A percentile compares a stretch with the other conserved stretches of the same genome.
phyloP scores from a whole-genome alignment of 495 filamentous ascomycete species.

The Acidomyces sp. region DNA sequence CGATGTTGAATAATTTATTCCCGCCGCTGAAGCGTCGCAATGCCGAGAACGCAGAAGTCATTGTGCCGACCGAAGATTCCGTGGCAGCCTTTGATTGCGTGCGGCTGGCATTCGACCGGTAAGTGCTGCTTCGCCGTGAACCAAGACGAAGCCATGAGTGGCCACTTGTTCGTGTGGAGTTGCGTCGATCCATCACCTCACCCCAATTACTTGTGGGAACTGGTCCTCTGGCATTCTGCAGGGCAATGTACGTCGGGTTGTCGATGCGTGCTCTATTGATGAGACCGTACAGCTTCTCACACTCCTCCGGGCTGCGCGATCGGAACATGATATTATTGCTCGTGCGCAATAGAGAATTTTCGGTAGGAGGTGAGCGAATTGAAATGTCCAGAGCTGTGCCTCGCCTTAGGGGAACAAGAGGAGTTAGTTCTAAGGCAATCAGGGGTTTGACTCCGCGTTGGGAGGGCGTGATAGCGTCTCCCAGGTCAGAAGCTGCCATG shows the following conservation, averaged over 20 bases:
- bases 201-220: slow-evolving; percentile 29
- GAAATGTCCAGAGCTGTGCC: slow-evolving; percentile 89
- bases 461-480: slow-evolving; percentile 25
- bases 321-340: slow-evolving; percentile 78
- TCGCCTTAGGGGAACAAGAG: slow-evolving; percentile 71
- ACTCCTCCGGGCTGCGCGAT: slow-evolving; percentile 62
- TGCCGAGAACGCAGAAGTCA: slow-evolving; percentile 57
- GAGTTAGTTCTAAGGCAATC: slow-evolving; percentile 71
- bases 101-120: slow-evolving; percentile 40
- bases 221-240: slow-evolving; percentile 52
- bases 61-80: slow-evolving; percentile 45
- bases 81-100: slow-evolving; percentile 34
- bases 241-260: slow-evolving; percentile 75
- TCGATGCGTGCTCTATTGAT: slow-evolving; percentile 75
- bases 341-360: slow-evolving; percentile 54
- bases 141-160: slow-evolving; percentile 32
- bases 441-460: slow-evolving; percentile 38
- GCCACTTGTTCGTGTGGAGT: slow-evolving; percentile 25
- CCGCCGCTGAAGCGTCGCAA: slow-evolving; percentile 57
- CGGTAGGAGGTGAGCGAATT: slow-evolving; percentile 66
- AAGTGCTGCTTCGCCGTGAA: slow-evolving; percentile 41
- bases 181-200: slow-evolving; percentile 32
- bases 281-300: slow-evolving; percentile 62
- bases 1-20: slow-evolving; percentile 64
- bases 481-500: slow-evolving; percentile 27